These are phyloP conservation scores for Fraxinus ornus DNA, from an alignment of 305 asterid species.

Conservation along the genomic window DNA sequence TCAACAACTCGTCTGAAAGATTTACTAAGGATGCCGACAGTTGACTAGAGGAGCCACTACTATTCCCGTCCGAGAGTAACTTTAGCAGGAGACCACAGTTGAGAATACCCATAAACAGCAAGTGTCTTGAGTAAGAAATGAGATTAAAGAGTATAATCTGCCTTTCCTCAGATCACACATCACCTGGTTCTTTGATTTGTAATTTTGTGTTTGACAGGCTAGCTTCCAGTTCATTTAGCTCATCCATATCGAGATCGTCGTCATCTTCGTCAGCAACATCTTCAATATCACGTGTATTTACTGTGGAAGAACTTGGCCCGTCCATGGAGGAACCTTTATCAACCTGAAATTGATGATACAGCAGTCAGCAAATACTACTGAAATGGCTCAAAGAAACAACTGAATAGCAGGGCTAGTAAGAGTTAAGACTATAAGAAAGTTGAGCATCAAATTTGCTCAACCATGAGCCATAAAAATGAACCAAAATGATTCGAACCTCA, in stretches of 20 bases:
- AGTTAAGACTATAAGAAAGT: background rate
- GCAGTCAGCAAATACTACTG: background rate
- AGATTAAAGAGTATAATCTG: background rate
- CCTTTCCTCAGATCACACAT: constrained; percentile 12
- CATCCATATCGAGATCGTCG: constrained; percentile 82
- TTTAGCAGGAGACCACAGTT: background rate
- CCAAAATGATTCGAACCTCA: background rate
- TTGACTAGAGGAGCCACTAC: background rate
- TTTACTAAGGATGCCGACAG: background rate
- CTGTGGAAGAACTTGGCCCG: constrained; percentile 66
- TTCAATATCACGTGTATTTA: constrained; percentile 37
- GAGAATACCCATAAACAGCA: background rate
- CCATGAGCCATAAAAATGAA: background rate
- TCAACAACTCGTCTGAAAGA: too few species aligned
- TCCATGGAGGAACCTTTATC: constrained; percentile 40
- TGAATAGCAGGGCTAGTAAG: background rate
- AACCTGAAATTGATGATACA: constrained; percentile 44
- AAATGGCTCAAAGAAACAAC: constrained; percentile 5
- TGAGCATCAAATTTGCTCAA: background rate
- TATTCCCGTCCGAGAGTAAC: constrained; percentile 4
- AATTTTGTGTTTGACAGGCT: constrained; percentile 71
- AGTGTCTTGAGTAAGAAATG: background rate
- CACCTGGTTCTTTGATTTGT: constrained; percentile 58
- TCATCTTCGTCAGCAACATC: constrained; percentile 26
- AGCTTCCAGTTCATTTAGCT: constrained; percentile 88